Evolutionary conservation across 805 yeast species (phyloP), one percentile per base, ranked within the genome.

Genomic region (Candida ortonii): DNA sequence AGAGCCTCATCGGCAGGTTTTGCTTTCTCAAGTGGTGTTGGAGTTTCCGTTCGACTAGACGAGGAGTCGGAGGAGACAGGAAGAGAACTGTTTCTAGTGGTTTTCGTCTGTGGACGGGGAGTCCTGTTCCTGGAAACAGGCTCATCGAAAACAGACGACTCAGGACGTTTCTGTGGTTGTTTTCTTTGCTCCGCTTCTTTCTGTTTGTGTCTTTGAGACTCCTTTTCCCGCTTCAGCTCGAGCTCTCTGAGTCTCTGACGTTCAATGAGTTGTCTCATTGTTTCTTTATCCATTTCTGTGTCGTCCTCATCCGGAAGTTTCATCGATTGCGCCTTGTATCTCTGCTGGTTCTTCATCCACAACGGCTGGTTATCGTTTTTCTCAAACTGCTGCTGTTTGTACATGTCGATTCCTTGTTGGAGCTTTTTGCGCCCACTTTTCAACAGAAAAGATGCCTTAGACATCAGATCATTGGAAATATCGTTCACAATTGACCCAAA

Each of bases 311-410:
- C 59, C 9, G 57, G 61, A 7, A 53, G 22, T 20, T 19, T 34
- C 25, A 49, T 51, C 7, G 63, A 65, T 3, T 68, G 66, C 12
- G 62, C 61, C 36, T 67, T 72, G 46, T 79, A 70, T 46, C 50
- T 62, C 10, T 60, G 65, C 47, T 74, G 80, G 40, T 75, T 71
- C 37, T 64, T 69, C 88, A 85, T 80, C 95, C 95, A 85, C 2
- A 80, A 76, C 0, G 95, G 95, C 44, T 63, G 52, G 30, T 58
- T 56, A 25, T 57, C 55, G 26, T 51, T 52, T 9, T 52, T 52
- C 26, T 53, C 48, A 36, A 54, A 33, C 24, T 43, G 57, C 27
- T 57, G 58, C 22, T 54, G 57, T 43, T 73, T 74, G 46, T 80
- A 73, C 51, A 72, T 73, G 33, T 76, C 83, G 18, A 80, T 62